A percentile compares a stretch with the other conserved stretches of the same genome.
These are phyloP conservation scores for Amanita exitialis DNA, from an alignment of 768 basidiomycete genomes.

Conservation along the genomic window DNA sequence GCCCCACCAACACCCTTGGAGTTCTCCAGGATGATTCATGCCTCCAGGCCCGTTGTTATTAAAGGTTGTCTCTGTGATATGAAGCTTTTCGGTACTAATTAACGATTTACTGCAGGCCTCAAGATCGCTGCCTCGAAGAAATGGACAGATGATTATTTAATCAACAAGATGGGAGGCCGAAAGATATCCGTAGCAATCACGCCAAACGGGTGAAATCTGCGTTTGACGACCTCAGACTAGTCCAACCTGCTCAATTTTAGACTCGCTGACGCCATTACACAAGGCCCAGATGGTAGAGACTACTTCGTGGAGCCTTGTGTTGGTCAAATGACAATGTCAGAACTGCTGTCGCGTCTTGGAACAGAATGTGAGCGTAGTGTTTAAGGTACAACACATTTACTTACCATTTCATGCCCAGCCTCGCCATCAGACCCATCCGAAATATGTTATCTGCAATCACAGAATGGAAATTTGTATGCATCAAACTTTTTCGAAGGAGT, in stretches of 20 bases:
- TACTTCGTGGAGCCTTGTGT: constrained; percentile 74
- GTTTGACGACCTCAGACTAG: not conserved
- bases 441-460: constrained; percentile 76
- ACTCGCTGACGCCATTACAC: constrained; percentile 65
- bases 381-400: not conserved
- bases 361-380: constrained; percentile 18
- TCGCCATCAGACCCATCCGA: constrained; percentile 12
- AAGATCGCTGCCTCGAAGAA: constrained; percentile 33
- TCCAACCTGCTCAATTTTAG: constrained; percentile 22
- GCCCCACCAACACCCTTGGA: constrained; percentile 55
- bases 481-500: constrained; percentile 25
- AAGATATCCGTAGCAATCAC: constrained; percentile 70
- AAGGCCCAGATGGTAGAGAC: constrained; percentile 36
- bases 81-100: not conserved
- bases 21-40: constrained; percentile 56
- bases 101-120: constrained; percentile 28
- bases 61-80: constrained; percentile 31
- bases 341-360: constrained; percentile 29
- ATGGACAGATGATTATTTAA: constrained; percentile 65
- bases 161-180: constrained; percentile 38
- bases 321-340: constrained; percentile 55
- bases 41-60: constrained; percentile 67
- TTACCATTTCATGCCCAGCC: not conserved
- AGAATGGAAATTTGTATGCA: constrained; percentile 82
- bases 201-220: constrained; percentile 59